Conservation (phyloP, 2,329 filamentous ascomycete species). For the Dothideomycetes sp. region DNA sequence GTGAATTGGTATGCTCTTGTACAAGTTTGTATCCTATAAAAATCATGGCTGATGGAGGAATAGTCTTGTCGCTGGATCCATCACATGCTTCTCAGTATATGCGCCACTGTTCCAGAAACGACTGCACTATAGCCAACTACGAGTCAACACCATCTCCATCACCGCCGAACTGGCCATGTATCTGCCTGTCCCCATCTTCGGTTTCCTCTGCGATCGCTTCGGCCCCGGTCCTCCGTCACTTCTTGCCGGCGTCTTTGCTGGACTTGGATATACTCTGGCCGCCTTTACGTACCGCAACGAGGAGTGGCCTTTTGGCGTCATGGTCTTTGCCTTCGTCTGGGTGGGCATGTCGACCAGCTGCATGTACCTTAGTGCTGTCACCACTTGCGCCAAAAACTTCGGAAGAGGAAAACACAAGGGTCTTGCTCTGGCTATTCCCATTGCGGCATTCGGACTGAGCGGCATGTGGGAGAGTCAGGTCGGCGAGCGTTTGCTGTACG, state of each 20-base stretch:
- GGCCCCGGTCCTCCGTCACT: slow-evolving; percentile 71
- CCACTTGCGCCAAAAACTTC: slow-evolving; percentile 97
- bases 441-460: slow-evolving; percentile 85
- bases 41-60: neutral
- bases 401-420: slow-evolving; percentile 80
- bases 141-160: slow-evolving; percentile 85
- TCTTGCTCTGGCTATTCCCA: slow-evolving; percentile 78
- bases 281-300: slow-evolving; percentile 64
- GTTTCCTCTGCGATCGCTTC: slow-evolving; percentile 83
- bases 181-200: slow-evolving; percentile 79
- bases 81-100: slow-evolving; percentile 90
- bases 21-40: neutral
- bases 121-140: slow-evolving; percentile 79
- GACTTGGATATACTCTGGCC: slow-evolving; percentile 71
- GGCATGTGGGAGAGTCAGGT: slow-evolving; percentile 94
- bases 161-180: slow-evolving; percentile 83
- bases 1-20: slow-evolving; percentile 44
- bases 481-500: slow-evolving; percentile 67
- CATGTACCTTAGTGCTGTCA: slow-evolving; percentile 87
- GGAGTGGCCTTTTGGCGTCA: slow-evolving; percentile 64
- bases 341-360: slow-evolving; percentile 76
- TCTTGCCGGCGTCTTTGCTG: slow-evolving; percentile 64
- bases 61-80: slow-evolving; percentile 75
- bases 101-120: slow-evolving; percentile 80
- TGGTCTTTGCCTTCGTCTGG: slow-evolving; percentile 75